Conservation (phyloP, 1,139 yeast genomes). For the Taphrina pruni region DNA sequence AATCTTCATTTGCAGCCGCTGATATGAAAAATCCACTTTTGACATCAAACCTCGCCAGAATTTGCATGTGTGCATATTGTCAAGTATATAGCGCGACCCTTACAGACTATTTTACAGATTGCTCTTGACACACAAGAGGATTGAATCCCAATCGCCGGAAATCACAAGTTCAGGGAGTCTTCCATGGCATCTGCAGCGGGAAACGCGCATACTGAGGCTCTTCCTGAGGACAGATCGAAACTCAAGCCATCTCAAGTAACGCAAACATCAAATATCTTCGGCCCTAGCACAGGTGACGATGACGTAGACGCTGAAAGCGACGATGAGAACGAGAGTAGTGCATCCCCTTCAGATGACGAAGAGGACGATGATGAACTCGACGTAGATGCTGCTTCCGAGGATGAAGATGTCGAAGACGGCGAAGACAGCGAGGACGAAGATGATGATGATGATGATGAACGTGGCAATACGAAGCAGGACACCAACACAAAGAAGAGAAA, state of each 20-base stretch:
- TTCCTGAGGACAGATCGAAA: slow-evolving; percentile 4
- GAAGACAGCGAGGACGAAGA: not conserved
- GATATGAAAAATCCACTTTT: slow-evolving; percentile 12
- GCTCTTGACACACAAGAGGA: too few species aligned
- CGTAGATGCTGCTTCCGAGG: not conserved
- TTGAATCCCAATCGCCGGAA: too few species aligned
- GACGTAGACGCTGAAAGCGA: slow-evolving; percentile 5
- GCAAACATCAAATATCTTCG: slow-evolving; percentile 23
- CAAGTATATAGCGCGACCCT: too few species aligned
- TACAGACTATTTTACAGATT: too few species aligned
- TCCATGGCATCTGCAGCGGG: slow-evolving; percentile 17
- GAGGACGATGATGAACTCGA: slow-evolving; percentile 9
- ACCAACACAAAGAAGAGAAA: slow-evolving; percentile 53
- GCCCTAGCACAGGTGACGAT: slow-evolving; percentile 22
- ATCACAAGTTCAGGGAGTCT: too few species aligned
- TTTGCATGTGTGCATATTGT: too few species aligned
- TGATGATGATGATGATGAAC: slow-evolving; percentile 36
- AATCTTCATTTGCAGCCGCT: slow-evolving; percentile 7
- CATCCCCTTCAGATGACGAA: too few species aligned
- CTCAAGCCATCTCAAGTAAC: slow-evolving; percentile 39
- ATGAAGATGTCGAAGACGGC: not conserved
- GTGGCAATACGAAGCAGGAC: slow-evolving; percentile 47
- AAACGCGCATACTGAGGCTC: slow-evolving; percentile 26
- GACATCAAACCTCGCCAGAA: not conserved
- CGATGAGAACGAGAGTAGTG: not conserved